These are phyloP conservation scores for Citrus mangshanensis DNA, from an alignment of 345 rosid species.

Conservation along the genomic window DNA sequence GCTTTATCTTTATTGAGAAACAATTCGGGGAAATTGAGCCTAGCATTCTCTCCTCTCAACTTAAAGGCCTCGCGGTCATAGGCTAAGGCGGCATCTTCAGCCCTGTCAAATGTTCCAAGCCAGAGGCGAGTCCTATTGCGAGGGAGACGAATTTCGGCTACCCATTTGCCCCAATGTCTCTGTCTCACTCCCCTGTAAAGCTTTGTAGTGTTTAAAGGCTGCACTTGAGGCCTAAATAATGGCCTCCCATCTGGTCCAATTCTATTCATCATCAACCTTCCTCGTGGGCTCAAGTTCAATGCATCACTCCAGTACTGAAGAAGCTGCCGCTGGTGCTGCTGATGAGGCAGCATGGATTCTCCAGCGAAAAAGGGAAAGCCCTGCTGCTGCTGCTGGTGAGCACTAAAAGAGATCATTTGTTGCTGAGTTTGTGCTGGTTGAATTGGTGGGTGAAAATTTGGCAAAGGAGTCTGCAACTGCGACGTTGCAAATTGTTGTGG, in stretches of 20 bases:
- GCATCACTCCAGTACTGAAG: conserved; percentile 62
- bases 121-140: conserved; percentile 88
- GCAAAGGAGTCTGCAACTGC: conserved; percentile 25
- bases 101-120: conserved; percentile 93
- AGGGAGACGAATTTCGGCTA: conserved; percentile 95
- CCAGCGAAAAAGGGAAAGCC: conserved; percentile 27
- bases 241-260: conserved; percentile 61
- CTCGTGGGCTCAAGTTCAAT: conserved; percentile 70
- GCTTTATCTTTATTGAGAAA: conserved; percentile 57
- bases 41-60: conserved; percentile 79
- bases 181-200: conserved; percentile 93
- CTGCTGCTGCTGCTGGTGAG: conserved; percentile 45
- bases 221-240: conserved; percentile 46
- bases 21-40: conserved; percentile 84
- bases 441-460: conserved; percentile 26
- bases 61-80: conserved; percentile 90
- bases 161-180: conserved; percentile 99
- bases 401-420: conserved; percentile 74
- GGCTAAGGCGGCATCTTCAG: conserved; percentile 91
- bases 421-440: conserved; percentile 39
- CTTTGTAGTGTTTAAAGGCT: conserved; percentile 73
- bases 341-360: conserved; percentile 31
- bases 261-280: conserved; percentile 71
- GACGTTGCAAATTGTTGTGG: conserved; percentile 37
- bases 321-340: conserved; percentile 58